These are phyloP conservation scores for Starmera amethionina DNA, from an alignment of 805 yeast species.

Conservation along the genomic window DNA sequence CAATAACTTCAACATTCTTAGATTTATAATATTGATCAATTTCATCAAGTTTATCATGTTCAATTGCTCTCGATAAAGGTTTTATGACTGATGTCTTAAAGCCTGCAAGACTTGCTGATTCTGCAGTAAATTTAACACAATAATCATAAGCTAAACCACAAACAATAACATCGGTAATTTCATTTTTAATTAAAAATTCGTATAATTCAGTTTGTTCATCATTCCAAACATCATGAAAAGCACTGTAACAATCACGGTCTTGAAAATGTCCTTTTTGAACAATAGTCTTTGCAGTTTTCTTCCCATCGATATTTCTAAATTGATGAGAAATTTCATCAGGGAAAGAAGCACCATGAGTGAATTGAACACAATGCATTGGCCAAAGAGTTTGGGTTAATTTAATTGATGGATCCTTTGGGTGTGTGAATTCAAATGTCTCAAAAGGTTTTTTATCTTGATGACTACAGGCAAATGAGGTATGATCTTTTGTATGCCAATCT, in stretches of 20 bases:
- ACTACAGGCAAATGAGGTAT: conserved; percentile 71
- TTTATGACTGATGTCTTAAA: conserved; percentile 47
- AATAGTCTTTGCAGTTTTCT: conserved; percentile 26
- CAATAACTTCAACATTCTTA: conserved; percentile 24
- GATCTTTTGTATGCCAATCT: conserved; percentile 84
- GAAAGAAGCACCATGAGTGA: conserved; percentile 54
- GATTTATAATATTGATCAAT: conserved; percentile 25
- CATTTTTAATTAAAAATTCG: conserved; percentile 31
- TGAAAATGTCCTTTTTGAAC: conserved; percentile 63
- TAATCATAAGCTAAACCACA: conserved; percentile 84
- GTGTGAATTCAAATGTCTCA: conserved; percentile 33
- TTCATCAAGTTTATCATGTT: conserved; percentile 27
- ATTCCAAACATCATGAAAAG: conserved; percentile 75
- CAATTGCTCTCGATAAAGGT: conserved; percentile 48
- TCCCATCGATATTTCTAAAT: conserved; percentile 18
- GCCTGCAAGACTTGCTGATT: conserved; percentile 55
- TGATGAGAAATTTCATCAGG: conserved; percentile 37
- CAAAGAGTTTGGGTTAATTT: conserved; percentile 45
- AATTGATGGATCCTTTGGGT: conserved; percentile 33
- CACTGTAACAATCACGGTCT: conserved; percentile 81
- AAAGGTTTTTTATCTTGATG: conserved; percentile 45
- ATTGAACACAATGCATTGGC: conserved; percentile 90
- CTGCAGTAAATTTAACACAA: conserved; percentile 74
- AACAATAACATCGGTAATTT: conserved; percentile 51
- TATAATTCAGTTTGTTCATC: conserved; percentile 59